These are phyloP conservation scores for Exophiala bonariae DNA, from an alignment of 2,329 filamentous ascomycete species.

Conservation along the genomic window DNA sequence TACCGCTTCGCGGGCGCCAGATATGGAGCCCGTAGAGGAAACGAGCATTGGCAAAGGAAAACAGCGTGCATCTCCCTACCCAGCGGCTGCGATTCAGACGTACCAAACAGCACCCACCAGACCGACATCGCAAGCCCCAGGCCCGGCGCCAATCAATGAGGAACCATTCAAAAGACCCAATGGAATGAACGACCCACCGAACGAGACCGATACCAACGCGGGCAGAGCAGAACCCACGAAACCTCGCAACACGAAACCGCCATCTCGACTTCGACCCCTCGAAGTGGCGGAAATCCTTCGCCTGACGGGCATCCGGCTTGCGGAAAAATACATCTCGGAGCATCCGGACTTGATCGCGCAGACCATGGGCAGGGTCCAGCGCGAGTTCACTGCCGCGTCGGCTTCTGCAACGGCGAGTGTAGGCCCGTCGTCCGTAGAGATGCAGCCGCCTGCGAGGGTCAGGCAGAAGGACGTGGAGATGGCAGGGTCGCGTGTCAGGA, in stretches of 20 bases:
- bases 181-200: neutral
- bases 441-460: too few species aligned
- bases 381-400: constrained; percentile 1
- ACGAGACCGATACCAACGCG: neutral
- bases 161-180: too few species aligned
- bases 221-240: neutral
- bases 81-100: neutral
- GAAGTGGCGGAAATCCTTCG: constrained; percentile 2
- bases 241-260: neutral
- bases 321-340: neutral
- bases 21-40: neutral
- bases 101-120: neutral
- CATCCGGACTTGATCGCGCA: constrained; percentile 1
- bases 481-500: too few species aligned
- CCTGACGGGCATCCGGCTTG: constrained; percentile 1
- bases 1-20: too few species aligned
- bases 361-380: constrained; percentile 1
- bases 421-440: neutral
- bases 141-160: neutral
- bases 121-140: neutral
- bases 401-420: neutral
- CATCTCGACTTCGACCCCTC: neutral
- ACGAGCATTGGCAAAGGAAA: constrained; percentile 15
- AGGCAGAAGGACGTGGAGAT: too few species aligned
- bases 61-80: constrained; percentile 1